These are phyloP conservation scores for Aspergillus funiculosus DNA, from an alignment of 495 filamentous ascomycete genomes.

Conservation along the genomic window DNA sequence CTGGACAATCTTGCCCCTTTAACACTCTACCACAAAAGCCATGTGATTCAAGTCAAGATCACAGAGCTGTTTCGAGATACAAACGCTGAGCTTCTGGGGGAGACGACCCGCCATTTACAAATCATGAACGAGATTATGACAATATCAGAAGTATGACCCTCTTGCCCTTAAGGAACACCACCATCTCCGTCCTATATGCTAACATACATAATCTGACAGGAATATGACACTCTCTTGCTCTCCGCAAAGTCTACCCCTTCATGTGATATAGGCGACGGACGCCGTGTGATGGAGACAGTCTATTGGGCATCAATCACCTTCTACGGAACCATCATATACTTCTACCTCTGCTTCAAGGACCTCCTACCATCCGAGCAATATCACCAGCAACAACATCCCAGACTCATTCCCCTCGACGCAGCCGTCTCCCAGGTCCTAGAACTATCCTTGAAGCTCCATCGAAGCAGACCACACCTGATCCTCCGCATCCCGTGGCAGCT, in stretches of 20 bases:
- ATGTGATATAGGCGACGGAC: slow-evolving; percentile 20
- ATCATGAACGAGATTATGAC: slow-evolving; percentile 22
- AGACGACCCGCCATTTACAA: neutral
- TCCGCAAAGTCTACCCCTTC: slow-evolving; percentile 18
- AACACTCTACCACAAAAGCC: slow-evolving; percentile 27
- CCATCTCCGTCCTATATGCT: slow-evolving; percentile 6
- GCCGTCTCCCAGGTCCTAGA: slow-evolving; percentile 27
- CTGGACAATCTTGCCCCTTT: slow-evolving; percentile 29
- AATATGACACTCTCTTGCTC: slow-evolving; percentile 25
- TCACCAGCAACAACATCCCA: neutral
- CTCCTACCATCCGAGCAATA: neutral
- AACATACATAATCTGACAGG: slow-evolving; percentile 19
- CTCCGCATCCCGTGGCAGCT: slow-evolving; percentile 30
- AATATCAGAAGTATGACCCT: slow-evolving; percentile 20
- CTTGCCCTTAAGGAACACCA: neutral
- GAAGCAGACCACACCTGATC: slow-evolving; percentile 26
- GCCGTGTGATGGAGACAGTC: slow-evolving; percentile 29
- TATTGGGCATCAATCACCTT: slow-evolving; percentile 32
- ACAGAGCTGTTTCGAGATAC: slow-evolving; percentile 24
- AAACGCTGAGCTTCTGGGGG: slow-evolving; percentile 8
- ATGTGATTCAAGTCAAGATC: slow-evolving; percentile 28
- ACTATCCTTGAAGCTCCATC: slow-evolving; percentile 26
- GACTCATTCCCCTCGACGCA: slow-evolving; percentile 4
- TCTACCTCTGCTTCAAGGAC: slow-evolving; percentile 26
- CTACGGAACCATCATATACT: slow-evolving; percentile 27